phyloP scores from a whole-genome alignment of 1,284 basidiomycete species.

The Veloboletus limbatus region DNA sequence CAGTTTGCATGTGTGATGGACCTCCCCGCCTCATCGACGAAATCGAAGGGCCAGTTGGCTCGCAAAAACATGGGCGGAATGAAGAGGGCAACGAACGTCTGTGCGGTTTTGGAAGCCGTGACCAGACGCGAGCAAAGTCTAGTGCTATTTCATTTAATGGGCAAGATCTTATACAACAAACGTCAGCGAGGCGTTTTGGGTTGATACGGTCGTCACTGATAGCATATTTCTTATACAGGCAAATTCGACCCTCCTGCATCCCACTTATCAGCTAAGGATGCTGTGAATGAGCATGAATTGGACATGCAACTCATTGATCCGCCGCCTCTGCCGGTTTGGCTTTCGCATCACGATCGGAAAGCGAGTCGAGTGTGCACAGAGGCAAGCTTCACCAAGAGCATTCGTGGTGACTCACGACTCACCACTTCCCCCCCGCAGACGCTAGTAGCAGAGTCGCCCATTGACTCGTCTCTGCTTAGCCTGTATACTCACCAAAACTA shows the following conservation, averaged over 20 bases:
- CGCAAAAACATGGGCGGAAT: constrained; percentile 28
- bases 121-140: constrained; percentile 84
- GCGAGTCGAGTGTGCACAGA: constrained; percentile 80
- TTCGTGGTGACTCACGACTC: not conserved
- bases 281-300: constrained; percentile 52
- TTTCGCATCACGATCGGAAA: constrained; percentile 65
- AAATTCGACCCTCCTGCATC: constrained; percentile 63
- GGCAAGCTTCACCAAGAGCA: constrained; percentile 43
- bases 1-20: constrained; percentile 71
- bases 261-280: constrained; percentile 54
- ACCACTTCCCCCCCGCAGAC: constrained; percentile 40
- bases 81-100: constrained; percentile 16
- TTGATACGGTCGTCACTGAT: constrained; percentile 6
- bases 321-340: constrained; percentile 48
- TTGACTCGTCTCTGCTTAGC: constrained; percentile 86
- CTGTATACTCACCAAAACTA: constrained; percentile 96
- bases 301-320: constrained; percentile 53
- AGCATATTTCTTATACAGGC: constrained; percentile 41
- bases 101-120: constrained; percentile 60
- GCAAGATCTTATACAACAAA: constrained; percentile 95
- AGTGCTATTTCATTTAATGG: constrained; percentile 89
- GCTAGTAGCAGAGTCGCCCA: constrained; percentile 83
- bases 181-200: constrained; percentile 42
- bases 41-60: constrained; percentile 26
- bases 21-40: constrained; percentile 22